Evolutionary conservation across 2,329 filamentous ascomycete species (phyloP).

Genomic region (Alternaria arborescens): DNA sequence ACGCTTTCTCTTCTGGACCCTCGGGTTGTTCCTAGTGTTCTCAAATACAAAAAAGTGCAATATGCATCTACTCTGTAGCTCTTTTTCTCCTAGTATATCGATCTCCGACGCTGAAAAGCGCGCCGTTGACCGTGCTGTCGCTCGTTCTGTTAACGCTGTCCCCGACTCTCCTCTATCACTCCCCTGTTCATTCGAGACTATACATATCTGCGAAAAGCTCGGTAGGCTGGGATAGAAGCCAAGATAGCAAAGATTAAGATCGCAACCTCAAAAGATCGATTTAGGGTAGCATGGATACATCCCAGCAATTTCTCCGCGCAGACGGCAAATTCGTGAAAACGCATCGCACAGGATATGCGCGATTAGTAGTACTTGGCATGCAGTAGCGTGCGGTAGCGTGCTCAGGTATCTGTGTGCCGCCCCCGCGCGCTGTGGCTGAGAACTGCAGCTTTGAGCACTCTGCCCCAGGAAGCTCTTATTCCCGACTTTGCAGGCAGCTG

Average conservation of each 20-base stretch:
- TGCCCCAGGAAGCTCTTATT: background rate
- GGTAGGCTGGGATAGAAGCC: background rate
- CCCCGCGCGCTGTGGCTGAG: background rate
- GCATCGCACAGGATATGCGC: background rate
- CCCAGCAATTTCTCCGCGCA: background rate
- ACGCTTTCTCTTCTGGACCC: background rate
- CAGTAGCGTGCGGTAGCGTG: background rate
- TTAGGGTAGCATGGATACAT: background rate
- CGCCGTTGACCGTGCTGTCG: background rate
- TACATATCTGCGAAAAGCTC: background rate
- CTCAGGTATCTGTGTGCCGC: background rate
- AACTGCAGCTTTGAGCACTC: background rate
- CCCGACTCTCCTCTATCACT: slow-evolving; percentile 13
- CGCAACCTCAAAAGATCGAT: background rate
- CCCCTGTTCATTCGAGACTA: slow-evolving; percentile 17
- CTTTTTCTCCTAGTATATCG: background rate
- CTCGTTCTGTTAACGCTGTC: background rate
- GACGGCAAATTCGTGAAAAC: background rate
- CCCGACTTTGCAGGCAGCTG: background rate
- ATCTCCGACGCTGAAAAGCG: background rate
- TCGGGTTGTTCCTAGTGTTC: background rate
- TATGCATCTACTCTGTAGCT: background rate
- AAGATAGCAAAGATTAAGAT: background rate
- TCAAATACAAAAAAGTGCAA: slow-evolving; percentile 5
- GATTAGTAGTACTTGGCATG: background rate